Base-by-base conservation (phyloP, 1,284 basidiomycete genomes). In the Ganoderma sinense region DNA sequence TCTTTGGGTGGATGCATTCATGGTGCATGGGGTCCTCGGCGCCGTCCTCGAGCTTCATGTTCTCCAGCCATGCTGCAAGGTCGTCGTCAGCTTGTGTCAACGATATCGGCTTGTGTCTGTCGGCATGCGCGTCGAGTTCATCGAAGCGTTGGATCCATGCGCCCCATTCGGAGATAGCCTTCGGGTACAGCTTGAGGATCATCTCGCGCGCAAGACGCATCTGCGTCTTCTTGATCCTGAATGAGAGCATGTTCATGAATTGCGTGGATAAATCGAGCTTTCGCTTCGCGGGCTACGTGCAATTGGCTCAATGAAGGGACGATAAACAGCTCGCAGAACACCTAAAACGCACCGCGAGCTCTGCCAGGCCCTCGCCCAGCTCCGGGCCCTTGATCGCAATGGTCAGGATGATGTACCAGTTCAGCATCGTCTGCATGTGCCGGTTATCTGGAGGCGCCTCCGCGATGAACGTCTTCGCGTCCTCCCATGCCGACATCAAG, bases 381-480 rank as follows among this genome's bases (percentile, higher is more conserved):
- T 87, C 83, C 0, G 85, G 81, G 4, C 88, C 88, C 58, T 81
- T 82, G 60, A 88, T 74, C 20, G 84, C 80, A 26, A 91, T 78
- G 2, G 82, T 84, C 41, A 90, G 81, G 14, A 87, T 75, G n/a
- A 89, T 84, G 74, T 84, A 85, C 88, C 88, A 89, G 74, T 88
- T 86, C 4, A 87, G 74, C 16, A 90, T 83, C 45, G 82, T 85
- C 77, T 84, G 85, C 84, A 89, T 86, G 73, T 89, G 83, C 33
- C 87, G 80, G 58, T 86, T 86, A 74, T 91, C 90, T 1, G 90
- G 89, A 0, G 90, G 88, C 0, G 88, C 88, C 60, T 86, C 79
- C 0, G 81, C 78, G 1, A 89, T 81, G 75, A 86, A 91, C 10
- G 80, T 79, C 72, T 86, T 87, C 16, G 89, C 83, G 73, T 91